Evolutionary conservation across 257 asterid species (phyloP).

Genomic region (Solanum virginianum): DNA sequence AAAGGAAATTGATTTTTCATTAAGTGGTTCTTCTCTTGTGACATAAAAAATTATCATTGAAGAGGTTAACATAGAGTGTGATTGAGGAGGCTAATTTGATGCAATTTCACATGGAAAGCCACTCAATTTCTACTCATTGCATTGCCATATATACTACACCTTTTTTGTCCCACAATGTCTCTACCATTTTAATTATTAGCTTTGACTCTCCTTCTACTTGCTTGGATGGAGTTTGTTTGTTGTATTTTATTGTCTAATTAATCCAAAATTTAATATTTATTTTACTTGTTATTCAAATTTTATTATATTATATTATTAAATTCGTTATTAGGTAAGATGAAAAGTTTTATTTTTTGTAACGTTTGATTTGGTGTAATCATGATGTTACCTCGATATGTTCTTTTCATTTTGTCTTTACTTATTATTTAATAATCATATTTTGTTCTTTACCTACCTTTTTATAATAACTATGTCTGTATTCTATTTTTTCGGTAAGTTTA

Average conservation of each 20-base stretch:
- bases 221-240: background rate
- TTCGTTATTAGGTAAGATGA: background rate
- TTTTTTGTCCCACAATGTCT: slow-evolving; percentile 21
- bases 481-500: fast-evolving
- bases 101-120: slow-evolving; percentile 48
- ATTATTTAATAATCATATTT: background rate
- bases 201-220: background rate
- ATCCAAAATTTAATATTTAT: background rate
- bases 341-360: background rate
- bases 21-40: background rate
- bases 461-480: background rate
- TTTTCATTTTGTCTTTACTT: background rate
- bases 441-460: background rate
- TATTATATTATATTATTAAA: background rate
- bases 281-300: too few relatives aligned
- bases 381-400: background rate
- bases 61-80: background rate
- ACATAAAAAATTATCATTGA: background rate
- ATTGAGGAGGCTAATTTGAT: slow-evolving; percentile 7
- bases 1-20: background rate
- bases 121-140: slow-evolving; percentile 39
- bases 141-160: slow-evolving; percentile 6
- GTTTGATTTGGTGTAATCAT: background rate
- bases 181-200: slow-evolving; percentile 10
- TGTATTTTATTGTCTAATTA: background rate